phyloP scores from a whole-genome alignment of 73 alveolate species.

The Paramecium tetraurelia region DNA sequence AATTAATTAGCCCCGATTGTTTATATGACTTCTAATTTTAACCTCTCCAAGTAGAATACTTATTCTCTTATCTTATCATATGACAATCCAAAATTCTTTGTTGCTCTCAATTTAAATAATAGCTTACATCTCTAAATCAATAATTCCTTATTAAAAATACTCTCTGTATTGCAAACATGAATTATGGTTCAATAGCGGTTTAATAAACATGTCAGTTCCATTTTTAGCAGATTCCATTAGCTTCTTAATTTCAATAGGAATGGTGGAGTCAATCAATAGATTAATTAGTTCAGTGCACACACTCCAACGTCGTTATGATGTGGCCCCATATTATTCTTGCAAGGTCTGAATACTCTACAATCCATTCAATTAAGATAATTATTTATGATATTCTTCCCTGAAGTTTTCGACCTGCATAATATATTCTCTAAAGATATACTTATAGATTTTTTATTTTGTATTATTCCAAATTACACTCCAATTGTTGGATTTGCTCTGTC shows the following conservation, averaged over 20 bases:
- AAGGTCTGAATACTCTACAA: not conserved
- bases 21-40: not conserved
- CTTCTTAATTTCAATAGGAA: not conserved
- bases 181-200: not conserved
- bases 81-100: not conserved
- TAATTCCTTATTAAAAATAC: not conserved
- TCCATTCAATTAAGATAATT: not conserved
- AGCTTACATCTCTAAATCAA: not conserved
- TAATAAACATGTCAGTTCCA: not conserved
- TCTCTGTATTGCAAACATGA: not conserved
- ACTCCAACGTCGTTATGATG: not conserved
- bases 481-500: not conserved
- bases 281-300: conserved; percentile 1
- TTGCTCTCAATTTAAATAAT: not conserved
- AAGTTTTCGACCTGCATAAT: not conserved
- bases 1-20: not conserved
- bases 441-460: not conserved
- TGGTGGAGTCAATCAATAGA: not conserved
- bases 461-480: not conserved
- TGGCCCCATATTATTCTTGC: not conserved
- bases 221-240: conserved; percentile 21
- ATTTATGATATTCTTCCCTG: not conserved
- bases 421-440: not conserved
- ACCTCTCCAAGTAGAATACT: not conserved
- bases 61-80: not conserved